Conservation (phyloP, 1,284 basidiomycete genomes). For the Psilocybe mexicana region DNA sequence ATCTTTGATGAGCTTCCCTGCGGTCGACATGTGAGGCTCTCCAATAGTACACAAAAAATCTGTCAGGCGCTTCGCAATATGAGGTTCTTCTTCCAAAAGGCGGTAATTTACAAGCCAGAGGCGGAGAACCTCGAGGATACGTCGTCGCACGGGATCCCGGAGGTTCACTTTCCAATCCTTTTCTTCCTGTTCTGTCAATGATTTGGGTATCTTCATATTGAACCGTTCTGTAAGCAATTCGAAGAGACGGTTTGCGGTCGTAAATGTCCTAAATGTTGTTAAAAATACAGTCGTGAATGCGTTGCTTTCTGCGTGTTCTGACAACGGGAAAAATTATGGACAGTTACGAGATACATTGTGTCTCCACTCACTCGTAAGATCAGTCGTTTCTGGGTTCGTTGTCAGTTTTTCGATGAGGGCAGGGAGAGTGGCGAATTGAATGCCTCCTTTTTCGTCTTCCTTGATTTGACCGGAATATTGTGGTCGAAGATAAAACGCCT, state of each 20-base stretch:
- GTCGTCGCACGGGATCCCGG: constrained; percentile 54
- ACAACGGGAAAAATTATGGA: background rate
- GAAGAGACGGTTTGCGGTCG: constrained; percentile 66
- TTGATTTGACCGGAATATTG: constrained; percentile 61
- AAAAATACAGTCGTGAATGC: constrained; percentile 70
- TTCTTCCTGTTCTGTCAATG: constrained; percentile 51
- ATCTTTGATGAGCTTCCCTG: constrained; percentile 50
- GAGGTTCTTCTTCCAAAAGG: constrained; percentile 62
- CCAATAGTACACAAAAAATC: constrained; percentile 54
- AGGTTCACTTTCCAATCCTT: constrained; percentile 68
- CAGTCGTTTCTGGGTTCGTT: constrained; percentile 44
- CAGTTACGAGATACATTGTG: constrained; percentile 1
- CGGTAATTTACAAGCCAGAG: constrained; percentile 64
- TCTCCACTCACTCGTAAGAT: constrained; percentile 43
- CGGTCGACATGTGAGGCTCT: constrained; percentile 43
- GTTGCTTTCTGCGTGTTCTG: constrained; percentile 45
- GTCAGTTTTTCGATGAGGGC: constrained; percentile 74
- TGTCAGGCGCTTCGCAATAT: constrained; percentile 55
- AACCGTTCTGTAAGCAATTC: constrained; percentile 68
- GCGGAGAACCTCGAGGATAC: constrained; percentile 56
- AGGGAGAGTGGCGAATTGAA: constrained; percentile 65
- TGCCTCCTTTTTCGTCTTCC: constrained; percentile 54
- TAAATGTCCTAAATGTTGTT: constrained; percentile 80
- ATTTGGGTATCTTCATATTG: constrained; percentile 53
- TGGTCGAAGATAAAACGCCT: constrained; percentile 68